phyloP scores from a whole-genome alignment of 1,139 yeast genomes.

The Suhomyces maxii region DNA sequence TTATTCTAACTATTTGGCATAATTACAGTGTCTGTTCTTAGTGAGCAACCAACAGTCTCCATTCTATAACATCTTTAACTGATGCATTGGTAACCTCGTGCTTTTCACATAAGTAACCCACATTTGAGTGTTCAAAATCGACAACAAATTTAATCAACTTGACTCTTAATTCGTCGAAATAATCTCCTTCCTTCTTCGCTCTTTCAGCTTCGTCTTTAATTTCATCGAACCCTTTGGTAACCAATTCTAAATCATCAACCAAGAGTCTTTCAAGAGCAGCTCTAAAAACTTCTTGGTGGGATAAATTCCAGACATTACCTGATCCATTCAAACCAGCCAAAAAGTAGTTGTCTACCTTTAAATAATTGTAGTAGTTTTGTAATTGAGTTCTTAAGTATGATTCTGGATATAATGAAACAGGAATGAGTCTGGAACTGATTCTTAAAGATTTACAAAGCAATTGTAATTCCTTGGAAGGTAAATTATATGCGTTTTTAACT shows the following conservation, averaged over 20 bases:
- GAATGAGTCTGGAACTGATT: conserved; percentile 42
- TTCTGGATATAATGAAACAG: conserved; percentile 38
- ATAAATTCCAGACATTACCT: conserved; percentile 52
- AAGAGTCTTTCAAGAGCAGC: conserved; percentile 55
- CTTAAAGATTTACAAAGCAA: conserved; percentile 35
- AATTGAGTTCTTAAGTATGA: conserved; percentile 38
- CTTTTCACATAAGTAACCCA: conserved; percentile 37
- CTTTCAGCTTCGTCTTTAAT: conserved; percentile 16
- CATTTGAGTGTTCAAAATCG: conserved; percentile 34
- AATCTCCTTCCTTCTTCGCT: conserved; percentile 13
- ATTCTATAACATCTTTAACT: conserved; percentile 5
- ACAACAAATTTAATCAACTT: conserved; percentile 32
- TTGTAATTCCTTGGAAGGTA: conserved; percentile 37
- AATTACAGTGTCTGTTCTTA: neutral
- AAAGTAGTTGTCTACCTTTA: conserved; percentile 53
- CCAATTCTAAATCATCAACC: conserved; percentile 27
- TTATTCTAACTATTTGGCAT: too few species aligned
- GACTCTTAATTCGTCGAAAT: conserved; percentile 24
- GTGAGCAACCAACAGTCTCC: conserved; percentile 4
- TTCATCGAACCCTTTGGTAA: conserved; percentile 16
- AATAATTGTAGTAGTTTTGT: conserved; percentile 41
- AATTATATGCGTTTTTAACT: conserved; percentile 42
- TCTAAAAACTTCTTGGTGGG: conserved; percentile 42
- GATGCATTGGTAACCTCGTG: neutral
- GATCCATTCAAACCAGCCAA: conserved; percentile 39